These are phyloP conservation scores for Botryotinia calthae DNA, from an alignment of 2,329 filamentous ascomycete genomes.

Conservation along the genomic window DNA sequence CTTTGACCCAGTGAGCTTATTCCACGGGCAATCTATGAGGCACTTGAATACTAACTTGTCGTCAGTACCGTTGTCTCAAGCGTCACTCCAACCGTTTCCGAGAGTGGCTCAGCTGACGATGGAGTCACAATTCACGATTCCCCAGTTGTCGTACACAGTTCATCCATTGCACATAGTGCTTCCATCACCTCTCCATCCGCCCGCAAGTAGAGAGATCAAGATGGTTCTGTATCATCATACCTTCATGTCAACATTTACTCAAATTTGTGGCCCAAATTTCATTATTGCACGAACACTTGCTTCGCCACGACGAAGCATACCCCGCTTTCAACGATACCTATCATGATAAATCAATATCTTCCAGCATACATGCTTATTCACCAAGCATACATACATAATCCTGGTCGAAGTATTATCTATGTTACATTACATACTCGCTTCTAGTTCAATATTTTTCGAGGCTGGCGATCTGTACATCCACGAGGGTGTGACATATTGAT, in stretches of 20 bases:
- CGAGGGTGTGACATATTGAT: constrained; percentile 33
- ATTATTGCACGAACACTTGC: constrained; percentile 25
- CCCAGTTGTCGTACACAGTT: constrained; percentile 34
- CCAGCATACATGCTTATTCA: constrained; percentile 32
- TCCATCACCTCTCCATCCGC: constrained; percentile 33
- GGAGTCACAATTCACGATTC: constrained; percentile 37
- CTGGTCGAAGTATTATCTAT: constrained; percentile 31
- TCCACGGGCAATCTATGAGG: not conserved
- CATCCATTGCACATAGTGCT: constrained; percentile 24
- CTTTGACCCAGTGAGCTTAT: constrained; percentile 33
- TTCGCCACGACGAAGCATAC: constrained; percentile 26
- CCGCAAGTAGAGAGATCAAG: constrained; percentile 31
- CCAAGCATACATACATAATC: constrained; percentile 34
- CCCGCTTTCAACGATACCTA: constrained; percentile 27
- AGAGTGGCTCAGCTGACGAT: constrained; percentile 38
- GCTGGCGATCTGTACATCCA: constrained; percentile 34
- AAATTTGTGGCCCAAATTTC: constrained; percentile 20
- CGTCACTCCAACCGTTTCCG: constrained; percentile 37
- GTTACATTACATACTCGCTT: constrained; percentile 31
- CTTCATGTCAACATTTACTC: constrained; percentile 23
- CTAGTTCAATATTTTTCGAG: constrained; percentile 35
- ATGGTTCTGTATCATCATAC: constrained; percentile 14
- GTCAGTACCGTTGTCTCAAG: constrained; percentile 20
- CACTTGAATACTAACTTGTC: not conserved
- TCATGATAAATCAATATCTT: constrained; percentile 24